Conservation (phyloP, 352 stramenopile species). For the Aphanomyces invadans region DNA sequence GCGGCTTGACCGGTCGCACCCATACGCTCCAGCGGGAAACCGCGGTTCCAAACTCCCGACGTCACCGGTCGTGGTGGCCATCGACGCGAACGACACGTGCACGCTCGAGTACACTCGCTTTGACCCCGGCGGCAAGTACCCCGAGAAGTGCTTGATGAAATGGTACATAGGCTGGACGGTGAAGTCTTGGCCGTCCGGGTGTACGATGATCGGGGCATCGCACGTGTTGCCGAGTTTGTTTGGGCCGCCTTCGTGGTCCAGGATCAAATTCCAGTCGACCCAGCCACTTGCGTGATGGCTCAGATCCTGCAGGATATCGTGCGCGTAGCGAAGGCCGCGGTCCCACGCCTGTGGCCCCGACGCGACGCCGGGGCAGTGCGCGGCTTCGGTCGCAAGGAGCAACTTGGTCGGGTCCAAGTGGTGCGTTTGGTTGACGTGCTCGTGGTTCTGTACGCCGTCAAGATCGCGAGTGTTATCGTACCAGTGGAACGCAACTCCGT, state of each 20-base stretch:
- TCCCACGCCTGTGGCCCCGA: slow-evolving; percentile 59
- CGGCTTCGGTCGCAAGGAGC: slow-evolving; percentile 53
- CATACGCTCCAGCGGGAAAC: slow-evolving; percentile 50
- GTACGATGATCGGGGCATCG: slow-evolving; percentile 64
- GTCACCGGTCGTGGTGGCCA: slow-evolving; percentile 28
- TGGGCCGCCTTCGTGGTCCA: slow-evolving; percentile 79
- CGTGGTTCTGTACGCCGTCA: slow-evolving; percentile 66
- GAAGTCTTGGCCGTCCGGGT: slow-evolving; percentile 54
- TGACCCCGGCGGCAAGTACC: slow-evolving; percentile 71
- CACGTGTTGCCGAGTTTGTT: slow-evolving; percentile 83
- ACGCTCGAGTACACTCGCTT: slow-evolving; percentile 50
- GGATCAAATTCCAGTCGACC: slow-evolving; percentile 90
- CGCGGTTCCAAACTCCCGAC: slow-evolving; percentile 48
- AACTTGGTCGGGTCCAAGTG: slow-evolving; percentile 50
- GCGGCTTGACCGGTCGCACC: slow-evolving; percentile 58
- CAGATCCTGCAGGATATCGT: slow-evolving; percentile 87
- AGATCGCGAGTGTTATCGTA: slow-evolving; percentile 45
- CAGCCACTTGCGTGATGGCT: slow-evolving; percentile 83
- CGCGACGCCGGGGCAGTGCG: slow-evolving; percentile 39
- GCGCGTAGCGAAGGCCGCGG: slow-evolving; percentile 74
- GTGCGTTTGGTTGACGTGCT: slow-evolving; percentile 67
- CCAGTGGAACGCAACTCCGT: slow-evolving; percentile 56
- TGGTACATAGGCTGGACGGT: slow-evolving; percentile 88
- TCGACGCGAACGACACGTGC: slow-evolving; percentile 34
- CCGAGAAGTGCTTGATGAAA: slow-evolving; percentile 87